phyloP scores from a whole-genome alignment of 176 grass and related monocot genomes.

The Cenchrus fungigraminus region DNA sequence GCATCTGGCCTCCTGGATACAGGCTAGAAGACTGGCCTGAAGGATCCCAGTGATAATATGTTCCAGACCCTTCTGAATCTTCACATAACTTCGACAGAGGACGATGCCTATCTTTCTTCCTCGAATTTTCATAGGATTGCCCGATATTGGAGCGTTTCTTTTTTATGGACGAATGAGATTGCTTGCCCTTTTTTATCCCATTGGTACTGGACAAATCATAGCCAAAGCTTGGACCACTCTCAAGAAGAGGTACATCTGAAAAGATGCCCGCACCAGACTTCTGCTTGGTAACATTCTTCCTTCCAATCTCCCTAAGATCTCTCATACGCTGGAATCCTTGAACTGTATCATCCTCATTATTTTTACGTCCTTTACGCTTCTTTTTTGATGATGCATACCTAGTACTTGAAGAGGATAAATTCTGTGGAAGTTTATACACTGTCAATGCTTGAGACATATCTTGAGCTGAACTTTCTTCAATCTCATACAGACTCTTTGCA shows the following conservation, averaged over 20 bases:
- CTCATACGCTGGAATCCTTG: conserved; percentile 85
- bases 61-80: conserved; percentile 63
- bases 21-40: conserved; percentile 51
- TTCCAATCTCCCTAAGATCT: conserved; percentile 89
- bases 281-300: conserved; percentile 54
- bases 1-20: conserved; percentile 34
- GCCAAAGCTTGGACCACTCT: conserved; percentile 52
- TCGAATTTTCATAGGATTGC: conserved; percentile 78
- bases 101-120: conserved; percentile 72
- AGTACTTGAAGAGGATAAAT: conserved; percentile 58
- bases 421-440: conserved; percentile 56
- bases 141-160: conserved; percentile 73
- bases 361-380: conserved; percentile 65
- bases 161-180: conserved; percentile 70
- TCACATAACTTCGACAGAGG: conserved; percentile 70
- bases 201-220: conserved; percentile 52
- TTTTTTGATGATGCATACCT: conserved; percentile 66
- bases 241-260: conserved; percentile 53
- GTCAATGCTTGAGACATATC: conserved; percentile 56
- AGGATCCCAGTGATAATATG: conserved; percentile 70
- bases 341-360: conserved; percentile 62
- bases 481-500: conserved; percentile 44
- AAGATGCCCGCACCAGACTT: conserved; percentile 41
- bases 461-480: conserved; percentile 55
- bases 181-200: conserved; percentile 48